phyloP scores from a whole-genome alignment of 208 protist species.

The Porcisia deanei region DNA sequence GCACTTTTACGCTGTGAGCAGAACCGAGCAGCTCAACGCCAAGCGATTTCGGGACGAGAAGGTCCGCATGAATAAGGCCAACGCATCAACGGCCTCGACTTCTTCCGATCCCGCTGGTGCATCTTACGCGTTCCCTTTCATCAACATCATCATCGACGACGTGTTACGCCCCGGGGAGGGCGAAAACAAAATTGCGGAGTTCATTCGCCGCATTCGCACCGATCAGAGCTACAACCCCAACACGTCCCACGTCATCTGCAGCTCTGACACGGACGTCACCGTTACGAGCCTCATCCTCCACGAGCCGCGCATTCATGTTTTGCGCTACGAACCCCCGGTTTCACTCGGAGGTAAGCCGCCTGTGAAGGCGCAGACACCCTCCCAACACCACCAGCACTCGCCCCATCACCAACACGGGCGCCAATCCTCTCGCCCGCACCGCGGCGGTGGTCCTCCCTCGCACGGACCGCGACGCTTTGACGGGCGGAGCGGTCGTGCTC shows the following conservation, averaged over 20 bases:
- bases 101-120: neutral
- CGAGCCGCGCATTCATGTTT: conserved; percentile 96
- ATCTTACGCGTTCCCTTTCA: conserved; percentile 24
- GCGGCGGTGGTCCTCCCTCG: conserved; percentile 9
- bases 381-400: conserved; percentile 10
- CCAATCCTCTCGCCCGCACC: conserved; percentile 4
- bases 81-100: neutral
- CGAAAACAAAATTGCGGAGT: conserved; percentile 91
- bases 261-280: conserved; percentile 99
- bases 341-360: conserved; percentile 38
- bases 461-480: conserved; percentile 22
- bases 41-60: conserved; percentile 63
- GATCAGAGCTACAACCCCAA: conserved; percentile 97
- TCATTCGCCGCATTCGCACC: conserved; percentile 72
- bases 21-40: conserved; percentile 84
- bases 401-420: conserved; percentile 9
- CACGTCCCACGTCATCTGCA: conserved; percentile 97
- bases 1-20: conserved; percentile 79
- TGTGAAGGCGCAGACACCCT: conserved; percentile 10
- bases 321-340: conserved; percentile 95
- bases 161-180: conserved; percentile 97
- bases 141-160: conserved; percentile 95
- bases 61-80: neutral
- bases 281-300: conserved; percentile 97
- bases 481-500: conserved; percentile 9